Base-by-base conservation (phyloP, 2,329 filamentous ascomycete species). In the Fusarium incarnatum region DNA sequence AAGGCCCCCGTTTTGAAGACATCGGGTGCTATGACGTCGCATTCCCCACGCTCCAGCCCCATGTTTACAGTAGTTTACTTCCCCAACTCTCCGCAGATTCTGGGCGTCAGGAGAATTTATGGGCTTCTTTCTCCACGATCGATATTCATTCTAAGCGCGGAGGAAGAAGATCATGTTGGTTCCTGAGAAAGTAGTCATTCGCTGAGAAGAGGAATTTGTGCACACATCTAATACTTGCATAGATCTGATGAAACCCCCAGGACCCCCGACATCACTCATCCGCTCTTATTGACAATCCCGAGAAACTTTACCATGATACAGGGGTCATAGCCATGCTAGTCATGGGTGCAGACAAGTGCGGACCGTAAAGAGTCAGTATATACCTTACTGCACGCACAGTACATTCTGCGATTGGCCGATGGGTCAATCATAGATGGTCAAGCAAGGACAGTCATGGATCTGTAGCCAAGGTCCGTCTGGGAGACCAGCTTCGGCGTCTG, bases 1-100 rank as follows among this genome's bases (percentile, higher is more conserved):
- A 60, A 59, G 28, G 44, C 50, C 63, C 50, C 28, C 28, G 28
- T 28, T 28, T 28, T 28, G 28, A 28, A 28, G 28, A 28, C 28
- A 13, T 28, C 28, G 28, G 40, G 20, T 64, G 30, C 54, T 50
- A 73, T 75, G 73, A 75, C 73, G 73, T 75, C 72, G 72, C 40
- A 52, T 74, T 73, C 73, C 66, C 72, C 73, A 74, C 65, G 63
- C 55, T 52, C 50, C 30, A 47, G 54, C 42, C 45, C 67, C 52
- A 56, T 71, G 60, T 55, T 65, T 52, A 40, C 18, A 18, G 32
- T 37, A n/a, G 34, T 59, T 40, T 47, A 41, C 56, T 71, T 70
- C 62, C 62, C 68, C 68, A 60, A 60, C 42, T 57, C 53, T 25
- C 28, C 22, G 15, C 22, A 34, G 46, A 41, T 20, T 47, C 52